Conservation (phyloP, 2,329 filamentous ascomycete genomes). For the Aspergillus persii region DNA sequence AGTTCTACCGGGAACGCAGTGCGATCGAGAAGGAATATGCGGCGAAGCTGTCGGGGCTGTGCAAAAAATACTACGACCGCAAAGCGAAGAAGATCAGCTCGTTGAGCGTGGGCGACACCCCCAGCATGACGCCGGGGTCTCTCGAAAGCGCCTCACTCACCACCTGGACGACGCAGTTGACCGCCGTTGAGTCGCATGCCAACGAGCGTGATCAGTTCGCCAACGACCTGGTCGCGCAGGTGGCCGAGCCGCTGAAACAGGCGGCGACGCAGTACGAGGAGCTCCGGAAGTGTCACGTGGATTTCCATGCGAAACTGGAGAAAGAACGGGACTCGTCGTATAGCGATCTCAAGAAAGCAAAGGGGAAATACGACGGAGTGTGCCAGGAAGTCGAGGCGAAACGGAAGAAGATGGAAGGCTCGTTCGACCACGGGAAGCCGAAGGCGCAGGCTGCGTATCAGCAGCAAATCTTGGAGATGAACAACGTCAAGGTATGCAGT, state of each 20-base stretch:
- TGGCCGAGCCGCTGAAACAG: conserved; percentile 83
- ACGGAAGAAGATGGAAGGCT: conserved; percentile 89
- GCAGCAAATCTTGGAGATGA: conserved; percentile 91
- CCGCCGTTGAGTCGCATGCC: conserved; percentile 81
- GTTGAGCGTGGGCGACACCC: conserved; percentile 90
- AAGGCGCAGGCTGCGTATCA: conserved; percentile 92
- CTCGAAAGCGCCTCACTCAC: conserved; percentile 95
- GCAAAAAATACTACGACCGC: conserved; percentile 96
- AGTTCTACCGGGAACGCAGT: conserved; percentile 94
- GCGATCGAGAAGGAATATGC: conserved; percentile 96
- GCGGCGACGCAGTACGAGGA: conserved; percentile 79
- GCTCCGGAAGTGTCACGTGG: conserved; percentile 82
- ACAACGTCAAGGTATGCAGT: conserved; percentile 71
- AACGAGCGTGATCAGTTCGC: conserved; percentile 85
- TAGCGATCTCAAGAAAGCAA: conserved; percentile 81
- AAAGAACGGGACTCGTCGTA: conserved; percentile 85
- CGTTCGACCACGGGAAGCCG: conserved; percentile 80
- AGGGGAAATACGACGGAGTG: conserved; percentile 85
- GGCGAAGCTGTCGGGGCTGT: conserved; percentile 78
- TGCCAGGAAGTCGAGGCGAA: conserved; percentile 94
- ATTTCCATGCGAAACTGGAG: conserved; percentile 85
- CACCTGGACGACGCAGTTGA: conserved; percentile 93
- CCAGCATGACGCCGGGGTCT: conserved; percentile 88
- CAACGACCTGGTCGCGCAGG: conserved; percentile 70
- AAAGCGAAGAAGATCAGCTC: conserved; percentile 86